These are phyloP conservation scores for Scleroderma citrinum DNA, from an alignment of 768 basidiomycete species.

Conservation along the genomic window DNA sequence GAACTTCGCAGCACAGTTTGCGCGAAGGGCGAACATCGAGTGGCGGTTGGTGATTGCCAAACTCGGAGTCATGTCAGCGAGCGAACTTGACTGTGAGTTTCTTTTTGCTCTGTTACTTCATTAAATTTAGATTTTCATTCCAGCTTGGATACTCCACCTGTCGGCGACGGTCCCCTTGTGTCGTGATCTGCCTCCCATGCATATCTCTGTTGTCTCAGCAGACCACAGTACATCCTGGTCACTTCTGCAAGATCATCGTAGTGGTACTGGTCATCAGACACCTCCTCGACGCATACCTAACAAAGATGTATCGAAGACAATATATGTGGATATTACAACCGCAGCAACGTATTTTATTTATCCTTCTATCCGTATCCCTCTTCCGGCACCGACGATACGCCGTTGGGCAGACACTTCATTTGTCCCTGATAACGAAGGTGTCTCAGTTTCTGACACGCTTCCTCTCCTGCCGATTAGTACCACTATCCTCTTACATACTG, in stretches of 20 bases:
- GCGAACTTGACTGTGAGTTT: slow-evolving; percentile 61
- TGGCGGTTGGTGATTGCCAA: slow-evolving; percentile 76
- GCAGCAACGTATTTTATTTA: slow-evolving; percentile 47
- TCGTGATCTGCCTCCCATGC: slow-evolving; percentile 44
- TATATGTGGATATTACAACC: slow-evolving; percentile 29
- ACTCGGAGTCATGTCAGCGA: slow-evolving; percentile 50
- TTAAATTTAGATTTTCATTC: slow-evolving; percentile 1
- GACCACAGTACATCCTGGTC: slow-evolving; percentile 58
- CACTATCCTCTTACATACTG: slow-evolving; percentile 55
- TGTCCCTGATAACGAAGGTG: slow-evolving; percentile 28
- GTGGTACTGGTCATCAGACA: slow-evolving; percentile 15
- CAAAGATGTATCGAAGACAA: slow-evolving; percentile 27
- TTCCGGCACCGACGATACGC: slow-evolving; percentile 32
- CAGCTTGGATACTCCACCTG: slow-evolving; percentile 64
- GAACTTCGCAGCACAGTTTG: slow-evolving; percentile 60
- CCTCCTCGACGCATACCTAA: slow-evolving; percentile 23
- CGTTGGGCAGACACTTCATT: slow-evolving; percentile 22
- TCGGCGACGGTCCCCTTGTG: slow-evolving; percentile 33
- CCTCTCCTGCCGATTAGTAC: slow-evolving; percentile 51
- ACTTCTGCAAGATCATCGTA: slow-evolving; percentile 35
- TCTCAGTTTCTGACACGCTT: slow-evolving; percentile 23
- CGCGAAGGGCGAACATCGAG: slow-evolving; percentile 62
- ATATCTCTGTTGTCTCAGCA: slow-evolving; percentile 56
- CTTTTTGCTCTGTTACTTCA: slow-evolving; percentile 2
- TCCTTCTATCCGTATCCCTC: slow-evolving; percentile 37